phyloP scores from a whole-genome alignment of 345 rosid genomes.

The Aegle marmelos region DNA sequence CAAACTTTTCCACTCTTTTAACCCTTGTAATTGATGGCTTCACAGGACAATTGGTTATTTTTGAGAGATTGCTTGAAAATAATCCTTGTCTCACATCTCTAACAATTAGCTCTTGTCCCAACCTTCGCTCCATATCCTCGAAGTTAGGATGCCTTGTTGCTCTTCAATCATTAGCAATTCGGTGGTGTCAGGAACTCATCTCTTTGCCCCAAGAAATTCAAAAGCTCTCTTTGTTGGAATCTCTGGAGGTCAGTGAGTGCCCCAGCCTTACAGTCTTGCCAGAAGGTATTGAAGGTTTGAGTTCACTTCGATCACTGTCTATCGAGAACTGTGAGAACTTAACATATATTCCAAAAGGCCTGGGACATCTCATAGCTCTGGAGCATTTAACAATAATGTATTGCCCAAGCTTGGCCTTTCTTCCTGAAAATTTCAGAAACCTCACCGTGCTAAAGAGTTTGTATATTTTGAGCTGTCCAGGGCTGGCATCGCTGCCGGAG shows the following conservation, averaged over 20 bases:
- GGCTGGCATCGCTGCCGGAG: constrained; percentile 4
- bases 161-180: constrained; percentile 5
- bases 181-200: constrained; percentile 13
- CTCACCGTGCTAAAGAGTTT: background rate
- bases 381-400: constrained; percentile 13
- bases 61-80: background rate
- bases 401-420: constrained; percentile 12
- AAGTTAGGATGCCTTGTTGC: background rate
- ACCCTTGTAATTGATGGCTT: background rate
- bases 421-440: constrained; percentile 2
- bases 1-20: constrained; percentile 3
- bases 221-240: constrained; percentile 12
- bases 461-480: constrained; percentile 2
- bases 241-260: constrained; percentile 19
- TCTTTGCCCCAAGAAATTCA: constrained; percentile 13
- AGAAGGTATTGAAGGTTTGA: constrained; percentile 11
- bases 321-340: constrained; percentile 11
- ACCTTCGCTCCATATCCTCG: background rate
- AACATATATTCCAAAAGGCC: background rate
- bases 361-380: constrained; percentile 7
- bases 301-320: constrained; percentile 6
- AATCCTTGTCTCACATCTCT: constrained; percentile 10
- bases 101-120: constrained; percentile 5
- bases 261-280: background rate
- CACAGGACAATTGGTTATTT: background rate